Evolutionary conservation across 179 eudicot genomes (phyloP).

Genomic region (Heliamphora ciliata): DNA sequence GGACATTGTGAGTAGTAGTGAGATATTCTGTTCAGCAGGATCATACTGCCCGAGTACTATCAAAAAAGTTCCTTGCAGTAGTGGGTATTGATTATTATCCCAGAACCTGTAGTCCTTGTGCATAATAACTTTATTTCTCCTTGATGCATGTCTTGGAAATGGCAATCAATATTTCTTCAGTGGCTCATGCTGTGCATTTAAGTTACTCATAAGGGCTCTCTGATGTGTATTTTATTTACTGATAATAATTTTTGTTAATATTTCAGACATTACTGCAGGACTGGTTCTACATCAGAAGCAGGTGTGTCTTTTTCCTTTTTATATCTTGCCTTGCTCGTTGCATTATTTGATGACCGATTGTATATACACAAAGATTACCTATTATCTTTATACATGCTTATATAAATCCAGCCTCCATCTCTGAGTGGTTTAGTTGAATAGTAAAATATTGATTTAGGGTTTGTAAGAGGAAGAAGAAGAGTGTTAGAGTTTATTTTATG

Average conservation of each 20-base stretch:
- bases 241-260: constrained; percentile 11
- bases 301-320: constrained; percentile 29
- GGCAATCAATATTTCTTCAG: background rate
- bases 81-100: constrained; percentile 56
- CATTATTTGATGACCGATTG: background rate
- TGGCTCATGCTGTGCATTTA: background rate
- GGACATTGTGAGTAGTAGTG: constrained; percentile 47
- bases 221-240: constrained; percentile 12
- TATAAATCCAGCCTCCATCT: too few species aligned
- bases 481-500: too few species aligned
- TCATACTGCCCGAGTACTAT: constrained; percentile 67
- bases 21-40: constrained; percentile 86
- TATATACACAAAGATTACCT: too few species aligned
- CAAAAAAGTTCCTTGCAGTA: constrained; percentile 48
- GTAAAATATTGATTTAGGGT: too few species aligned
- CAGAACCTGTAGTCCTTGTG: constrained; percentile 20
- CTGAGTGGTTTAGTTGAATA: too few species aligned
- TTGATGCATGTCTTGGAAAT: constrained; percentile 3
- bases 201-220: background rate
- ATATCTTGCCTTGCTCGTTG: background rate
- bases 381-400: too few species aligned
- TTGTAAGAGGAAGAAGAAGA: too few species aligned
- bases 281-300: constrained; percentile 57
- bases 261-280: constrained; percentile 69
- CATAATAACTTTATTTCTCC: constrained; percentile 2